These are phyloP conservation scores for Fusarium newnesense DNA, from an alignment of 2,329 filamentous ascomycete species.

Conservation along the genomic window DNA sequence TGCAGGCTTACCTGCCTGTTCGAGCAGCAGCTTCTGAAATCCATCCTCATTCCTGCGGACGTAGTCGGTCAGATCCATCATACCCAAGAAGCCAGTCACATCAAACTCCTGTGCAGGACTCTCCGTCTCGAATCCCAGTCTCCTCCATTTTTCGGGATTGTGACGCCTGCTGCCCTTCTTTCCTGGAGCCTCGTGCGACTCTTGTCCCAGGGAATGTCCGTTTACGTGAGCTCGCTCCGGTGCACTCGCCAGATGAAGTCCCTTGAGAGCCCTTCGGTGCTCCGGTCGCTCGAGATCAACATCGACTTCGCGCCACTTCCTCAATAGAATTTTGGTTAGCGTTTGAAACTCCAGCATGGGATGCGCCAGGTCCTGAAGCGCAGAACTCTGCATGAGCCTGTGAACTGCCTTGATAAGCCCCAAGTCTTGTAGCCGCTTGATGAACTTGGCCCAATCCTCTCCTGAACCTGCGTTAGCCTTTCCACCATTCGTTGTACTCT, in stretches of 20 bases:
- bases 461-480: constrained; percentile 44
- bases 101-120: constrained; percentile 88
- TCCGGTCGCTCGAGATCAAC: constrained; percentile 90
- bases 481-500: constrained; percentile 60
- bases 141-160: constrained; percentile 91
- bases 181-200: constrained; percentile 47
- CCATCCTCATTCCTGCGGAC: constrained; percentile 90
- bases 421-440: constrained; percentile 91
- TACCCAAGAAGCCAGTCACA: constrained; percentile 85
- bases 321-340: constrained; percentile 85
- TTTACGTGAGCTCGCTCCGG: constrained; percentile 64
- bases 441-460: constrained; percentile 94
- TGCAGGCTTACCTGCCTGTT: constrained; percentile 80
- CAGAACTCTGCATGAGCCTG: constrained; percentile 91
- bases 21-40: constrained; percentile 90
- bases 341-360: constrained; percentile 93
- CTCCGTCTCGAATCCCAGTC: constrained; percentile 91
- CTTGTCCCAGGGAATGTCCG: constrained; percentile 52
- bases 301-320: constrained; percentile 86
- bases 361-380: constrained; percentile 88
- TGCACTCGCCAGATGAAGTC: constrained; percentile 83
- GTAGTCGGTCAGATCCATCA: constrained; percentile 98
- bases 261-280: constrained; percentile 86
- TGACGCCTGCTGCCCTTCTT: constrained; percentile 76
- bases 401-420: constrained; percentile 94